phyloP scores from a whole-genome alignment of 108 stramenopile genomes.

The Parietichytrium sp. region DNA sequence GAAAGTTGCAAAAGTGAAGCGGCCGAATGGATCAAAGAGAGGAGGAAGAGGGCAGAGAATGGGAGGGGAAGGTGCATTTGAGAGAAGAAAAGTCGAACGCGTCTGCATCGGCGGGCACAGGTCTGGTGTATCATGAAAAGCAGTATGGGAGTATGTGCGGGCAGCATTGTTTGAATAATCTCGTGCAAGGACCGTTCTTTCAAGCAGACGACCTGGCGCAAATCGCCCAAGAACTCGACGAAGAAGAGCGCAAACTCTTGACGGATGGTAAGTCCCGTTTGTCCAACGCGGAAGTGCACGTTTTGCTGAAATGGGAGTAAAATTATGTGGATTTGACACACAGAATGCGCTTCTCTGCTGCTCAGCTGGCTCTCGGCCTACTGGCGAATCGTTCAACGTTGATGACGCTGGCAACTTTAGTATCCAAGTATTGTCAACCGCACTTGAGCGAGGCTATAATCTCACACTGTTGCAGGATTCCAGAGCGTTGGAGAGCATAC shows the following conservation, averaged over 20 bases:
- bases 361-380: no score
- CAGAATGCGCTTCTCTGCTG: no score
- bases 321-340: no score
- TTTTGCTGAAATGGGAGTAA: no score
- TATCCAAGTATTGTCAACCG: constrained; percentile 37
- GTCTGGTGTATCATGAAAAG: constrained; percentile 80
- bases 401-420: constrained; percentile 46
- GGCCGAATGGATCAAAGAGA: no score
- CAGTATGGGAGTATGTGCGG: constrained; percentile 81
- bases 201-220: constrained; percentile 67
- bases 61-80: no score
- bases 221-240: constrained; percentile 76
- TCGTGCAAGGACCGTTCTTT: constrained; percentile 74
- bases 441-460: constrained; percentile 19
- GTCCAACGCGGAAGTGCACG: no score
- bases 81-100: no score
- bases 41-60: no score
- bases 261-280: no score
- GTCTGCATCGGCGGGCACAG: neutral
- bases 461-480: neutral
- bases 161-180: constrained; percentile 86
- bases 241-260: constrained; percentile 77
- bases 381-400: constrained; percentile 42
- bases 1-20: no score
- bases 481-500: neutral